These are phyloP conservation scores for Colletotrichum costaricense DNA, from an alignment of 2,329 filamentous ascomycete species.

Conservation along the genomic window DNA sequence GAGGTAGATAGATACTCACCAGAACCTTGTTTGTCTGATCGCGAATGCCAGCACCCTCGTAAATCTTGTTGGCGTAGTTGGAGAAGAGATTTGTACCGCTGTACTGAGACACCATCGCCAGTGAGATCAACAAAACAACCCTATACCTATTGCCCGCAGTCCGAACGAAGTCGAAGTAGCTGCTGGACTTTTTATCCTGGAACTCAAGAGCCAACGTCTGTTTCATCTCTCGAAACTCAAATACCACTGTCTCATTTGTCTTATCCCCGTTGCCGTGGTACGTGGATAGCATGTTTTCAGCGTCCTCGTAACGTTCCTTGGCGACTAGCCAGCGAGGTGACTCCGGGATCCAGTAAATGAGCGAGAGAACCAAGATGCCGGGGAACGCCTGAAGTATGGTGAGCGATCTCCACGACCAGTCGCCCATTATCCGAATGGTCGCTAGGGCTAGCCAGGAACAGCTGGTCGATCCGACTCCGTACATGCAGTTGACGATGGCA, in stretches of 20 bases:
- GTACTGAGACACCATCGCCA: neutral
- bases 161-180: neutral
- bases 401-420: neutral
- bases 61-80: slow-evolving; percentile 4
- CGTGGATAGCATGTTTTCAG: slow-evolving; percentile 42
- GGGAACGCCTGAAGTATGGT: slow-evolving; percentile 1
- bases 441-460: too few species aligned
- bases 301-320: slow-evolving; percentile 45
- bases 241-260: neutral
- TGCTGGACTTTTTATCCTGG: neutral
- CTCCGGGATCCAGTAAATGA: slow-evolving; percentile 40
- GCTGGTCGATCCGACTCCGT: too few species aligned
- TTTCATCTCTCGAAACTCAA: neutral
- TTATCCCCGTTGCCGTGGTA: slow-evolving; percentile 65
- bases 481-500: too few species aligned
- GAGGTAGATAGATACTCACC: neutral
- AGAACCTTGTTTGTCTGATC: neutral
- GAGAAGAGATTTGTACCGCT: neutral
- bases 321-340: slow-evolving; percentile 47
- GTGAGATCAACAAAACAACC: neutral
- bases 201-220: neutral
- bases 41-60: neutral
- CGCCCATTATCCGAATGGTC: neutral
- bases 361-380: neutral
- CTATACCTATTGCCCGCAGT: neutral